Evolutionary conservation across 2,329 filamentous ascomycete genomes (phyloP).

Genomic region (Dactylellina sp.): DNA sequence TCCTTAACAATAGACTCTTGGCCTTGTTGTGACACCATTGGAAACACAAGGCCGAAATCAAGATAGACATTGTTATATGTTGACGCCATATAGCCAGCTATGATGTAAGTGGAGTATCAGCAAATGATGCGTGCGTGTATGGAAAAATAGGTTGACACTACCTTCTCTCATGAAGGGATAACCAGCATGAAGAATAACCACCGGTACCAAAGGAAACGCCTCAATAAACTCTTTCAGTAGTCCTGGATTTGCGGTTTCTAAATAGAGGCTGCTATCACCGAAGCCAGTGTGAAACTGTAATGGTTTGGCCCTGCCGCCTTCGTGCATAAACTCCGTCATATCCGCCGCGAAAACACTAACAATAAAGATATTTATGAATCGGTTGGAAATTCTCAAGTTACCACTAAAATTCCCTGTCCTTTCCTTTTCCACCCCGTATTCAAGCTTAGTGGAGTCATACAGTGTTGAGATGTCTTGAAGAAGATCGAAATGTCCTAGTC

Average conservation of each 20-base stretch:
- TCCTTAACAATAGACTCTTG: constrained; percentile 78
- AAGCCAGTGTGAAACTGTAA: constrained; percentile 87
- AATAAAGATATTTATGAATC: constrained; percentile 19
- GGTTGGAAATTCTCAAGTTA: constrained; percentile 60
- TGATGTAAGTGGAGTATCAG: not conserved
- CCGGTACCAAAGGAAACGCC: constrained; percentile 75
- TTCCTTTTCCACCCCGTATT: constrained; percentile 6
- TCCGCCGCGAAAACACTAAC: constrained; percentile 59
- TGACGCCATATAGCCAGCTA: constrained; percentile 78
- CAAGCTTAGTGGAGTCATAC: not conserved
- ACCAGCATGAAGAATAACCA: constrained; percentile 82
- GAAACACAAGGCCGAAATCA: constrained; percentile 86
- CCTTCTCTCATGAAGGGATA: constrained; percentile 82
- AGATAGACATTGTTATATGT: constrained; percentile 84
- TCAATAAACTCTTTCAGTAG: constrained; percentile 80
- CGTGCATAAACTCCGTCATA: constrained; percentile 65
- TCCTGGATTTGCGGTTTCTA: constrained; percentile 78
- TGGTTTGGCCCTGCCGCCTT: constrained; percentile 72
- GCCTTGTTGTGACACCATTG: constrained; percentile 79
- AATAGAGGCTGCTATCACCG: constrained; percentile 80
- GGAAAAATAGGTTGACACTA: not conserved
- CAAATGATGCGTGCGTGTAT: not conserved
- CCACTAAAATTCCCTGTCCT: constrained; percentile 59
- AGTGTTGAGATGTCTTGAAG: not conserved
- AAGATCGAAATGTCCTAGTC: constrained; percentile 70